Conservation (phyloP, 2,329 filamentous ascomycete species). For the Monosporascus sp. region DNA sequence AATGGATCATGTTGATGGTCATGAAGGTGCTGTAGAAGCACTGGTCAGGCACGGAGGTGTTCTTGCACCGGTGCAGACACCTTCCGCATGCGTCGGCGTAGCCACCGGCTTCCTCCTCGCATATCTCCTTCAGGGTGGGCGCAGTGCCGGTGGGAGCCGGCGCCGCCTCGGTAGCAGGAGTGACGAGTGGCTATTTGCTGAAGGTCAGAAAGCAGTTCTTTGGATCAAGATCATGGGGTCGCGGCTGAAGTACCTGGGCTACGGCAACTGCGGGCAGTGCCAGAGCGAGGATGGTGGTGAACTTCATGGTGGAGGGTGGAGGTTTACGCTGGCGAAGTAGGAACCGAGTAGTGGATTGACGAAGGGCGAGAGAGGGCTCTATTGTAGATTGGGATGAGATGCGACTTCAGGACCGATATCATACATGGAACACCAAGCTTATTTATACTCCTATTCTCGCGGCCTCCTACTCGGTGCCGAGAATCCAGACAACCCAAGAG, state of each 20-base stretch:
- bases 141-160: constrained; percentile 4
- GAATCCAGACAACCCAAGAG: not conserved
- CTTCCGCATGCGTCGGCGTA: constrained; percentile 11
- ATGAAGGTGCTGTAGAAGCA: constrained; percentile 15
- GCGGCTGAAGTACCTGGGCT: constrained; percentile 10
- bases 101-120: constrained; percentile 9
- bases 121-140: constrained; percentile 11
- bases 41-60: constrained; percentile 3
- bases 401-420: not conserved
- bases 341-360: not conserved
- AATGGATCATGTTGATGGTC: constrained; percentile 12
- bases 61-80: constrained; percentile 11
- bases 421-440: not conserved
- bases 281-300: constrained; percentile 11
- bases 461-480: not conserved
- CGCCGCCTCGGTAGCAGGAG: not conserved
- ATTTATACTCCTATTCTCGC: not conserved
- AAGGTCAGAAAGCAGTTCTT: not conserved
- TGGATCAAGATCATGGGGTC: not conserved
- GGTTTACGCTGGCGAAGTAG: not conserved
- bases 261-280: constrained; percentile 10
- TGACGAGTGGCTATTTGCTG: not conserved
- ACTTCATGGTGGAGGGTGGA: constrained; percentile 11
- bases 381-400: not conserved
- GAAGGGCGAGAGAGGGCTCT: not conserved